Evolutionary conservation across 257 asterid genomes (phyloP), one percentile per base, ranked within the genome.

Genomic region (Paraleonurus japonicus): DNA sequence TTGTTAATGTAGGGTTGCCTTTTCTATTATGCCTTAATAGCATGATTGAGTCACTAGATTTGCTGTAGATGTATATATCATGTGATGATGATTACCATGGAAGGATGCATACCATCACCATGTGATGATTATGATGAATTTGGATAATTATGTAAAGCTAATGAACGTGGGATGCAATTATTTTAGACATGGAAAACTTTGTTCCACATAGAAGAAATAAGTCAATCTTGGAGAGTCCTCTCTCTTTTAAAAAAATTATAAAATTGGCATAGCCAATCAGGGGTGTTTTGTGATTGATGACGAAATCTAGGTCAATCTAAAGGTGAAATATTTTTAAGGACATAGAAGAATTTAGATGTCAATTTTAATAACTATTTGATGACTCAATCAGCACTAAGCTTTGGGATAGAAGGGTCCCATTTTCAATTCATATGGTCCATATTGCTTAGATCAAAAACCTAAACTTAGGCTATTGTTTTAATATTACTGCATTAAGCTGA

Each of bases 361-460:
- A 70, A 60, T 81, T 71, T 70, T 71, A 39, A 37, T 27, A 39
- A 74, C 39, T 72, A 78, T 77, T 77, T 58, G 82, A 84, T 87
- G 96, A 87, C 83, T 81, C 90, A 75, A 82, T 70, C 69, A 67
- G 85, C 90, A 85, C 85, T 87, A 65, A 67, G 80, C 50, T 45
- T 70, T 70, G 65, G 80, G 86, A 84, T 69, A 75, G 69, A 79
- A 70, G 85, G 94, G 90, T 10, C 92, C 94, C 86, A 37, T 69
- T 20, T 26, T 43, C 20, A 15, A 78, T 71, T 73, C 78, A 69
- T 77, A 69, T 81, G 82, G 85, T 73, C 76, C 77, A 77, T 66
- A 80, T 72, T 69, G 78, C 64, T 77, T 77, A 65, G 75, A 76
- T 76, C 19, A 64, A 68, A 74, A 75, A 78, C 87, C 85, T 80